Conservation (phyloP, 371 early-diverging fungal species). For the Mucor plumbeus region DNA sequence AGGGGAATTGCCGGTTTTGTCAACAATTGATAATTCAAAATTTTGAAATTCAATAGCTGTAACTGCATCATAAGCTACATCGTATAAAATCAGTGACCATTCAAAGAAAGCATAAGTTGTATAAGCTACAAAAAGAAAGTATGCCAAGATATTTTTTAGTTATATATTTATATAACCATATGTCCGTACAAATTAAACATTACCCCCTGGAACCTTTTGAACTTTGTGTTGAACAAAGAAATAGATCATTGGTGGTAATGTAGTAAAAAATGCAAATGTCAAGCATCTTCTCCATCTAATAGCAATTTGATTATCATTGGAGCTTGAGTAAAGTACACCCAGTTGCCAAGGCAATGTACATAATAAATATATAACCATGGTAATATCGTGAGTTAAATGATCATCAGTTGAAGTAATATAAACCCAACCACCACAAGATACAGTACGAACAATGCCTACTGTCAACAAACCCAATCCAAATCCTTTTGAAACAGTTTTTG, state of each 20-base stretch:
- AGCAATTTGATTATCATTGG: slow-evolving; percentile 34
- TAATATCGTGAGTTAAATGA: slow-evolving; percentile 80
- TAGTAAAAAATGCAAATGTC: slow-evolving; percentile 65
- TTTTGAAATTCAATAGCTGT: slow-evolving; percentile 71
- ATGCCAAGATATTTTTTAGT: too few species aligned
- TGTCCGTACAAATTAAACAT: background rate
- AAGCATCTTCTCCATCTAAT: slow-evolving; percentile 50
- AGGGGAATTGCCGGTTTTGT: slow-evolving; percentile 40
- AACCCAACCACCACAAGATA: slow-evolving; percentile 82
- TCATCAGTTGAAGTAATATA: slow-evolving; percentile 84
- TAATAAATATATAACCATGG: slow-evolving; percentile 78
- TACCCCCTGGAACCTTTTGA: slow-evolving; percentile 72
- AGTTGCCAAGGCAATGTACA: slow-evolving; percentile 80
- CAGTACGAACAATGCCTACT: slow-evolving; percentile 73
- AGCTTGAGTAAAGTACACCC: slow-evolving; percentile 58
- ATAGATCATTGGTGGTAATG: slow-evolving; percentile 77
- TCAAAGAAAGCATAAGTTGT: slow-evolving; percentile 85
- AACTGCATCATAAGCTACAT: slow-evolving; percentile 80
- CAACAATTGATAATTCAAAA: slow-evolving; percentile 59
- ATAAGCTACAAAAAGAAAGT: slow-evolving; percentile 59
- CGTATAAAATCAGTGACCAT: slow-evolving; percentile 81
- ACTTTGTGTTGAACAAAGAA: slow-evolving; percentile 83
- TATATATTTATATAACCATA: too few species aligned
- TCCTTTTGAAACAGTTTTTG: slow-evolving; percentile 49
- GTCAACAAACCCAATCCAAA: slow-evolving; percentile 65